Conservation (phyloP, 2,329 filamentous ascomycete species). For the Claviceps humidiphila region DNA sequence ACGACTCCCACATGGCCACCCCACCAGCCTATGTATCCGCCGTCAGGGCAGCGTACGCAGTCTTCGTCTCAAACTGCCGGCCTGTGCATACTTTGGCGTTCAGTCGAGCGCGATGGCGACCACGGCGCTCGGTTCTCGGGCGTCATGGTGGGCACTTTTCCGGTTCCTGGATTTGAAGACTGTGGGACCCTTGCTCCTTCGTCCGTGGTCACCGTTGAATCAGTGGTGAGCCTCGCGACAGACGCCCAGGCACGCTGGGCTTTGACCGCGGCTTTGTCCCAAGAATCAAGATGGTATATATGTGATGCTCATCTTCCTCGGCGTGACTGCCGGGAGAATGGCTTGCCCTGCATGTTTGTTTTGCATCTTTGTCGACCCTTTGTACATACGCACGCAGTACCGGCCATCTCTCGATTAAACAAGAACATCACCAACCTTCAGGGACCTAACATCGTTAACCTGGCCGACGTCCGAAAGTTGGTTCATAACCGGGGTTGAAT, state of each 20-base stretch:
- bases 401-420: background rate
- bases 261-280: background rate
- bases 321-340: background rate
- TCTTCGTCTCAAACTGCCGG: slow-evolving; percentile 10
- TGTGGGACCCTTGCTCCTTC: slow-evolving; percentile 1
- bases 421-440: background rate
- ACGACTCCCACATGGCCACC: background rate
- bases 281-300: background rate
- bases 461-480: background rate
- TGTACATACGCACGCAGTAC: background rate
- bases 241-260: background rate
- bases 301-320: background rate
- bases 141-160: slow-evolving; percentile 1
- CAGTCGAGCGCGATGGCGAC: too few relatives aligned
- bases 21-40: background rate
- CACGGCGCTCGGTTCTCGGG: slow-evolving; percentile 5
- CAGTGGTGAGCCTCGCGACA: background rate
- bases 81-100: slow-evolving; percentile 7
- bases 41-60: slow-evolving; percentile 1
- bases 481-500: background rate
- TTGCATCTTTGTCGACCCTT: background rate
- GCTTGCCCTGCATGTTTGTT: background rate
- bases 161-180: background rate
- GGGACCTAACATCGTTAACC: background rate
- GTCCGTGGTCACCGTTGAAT: background rate